phyloP scores from a whole-genome alignment of 208 protist genomes.

The Trypanosomatidae sp. region DNA sequence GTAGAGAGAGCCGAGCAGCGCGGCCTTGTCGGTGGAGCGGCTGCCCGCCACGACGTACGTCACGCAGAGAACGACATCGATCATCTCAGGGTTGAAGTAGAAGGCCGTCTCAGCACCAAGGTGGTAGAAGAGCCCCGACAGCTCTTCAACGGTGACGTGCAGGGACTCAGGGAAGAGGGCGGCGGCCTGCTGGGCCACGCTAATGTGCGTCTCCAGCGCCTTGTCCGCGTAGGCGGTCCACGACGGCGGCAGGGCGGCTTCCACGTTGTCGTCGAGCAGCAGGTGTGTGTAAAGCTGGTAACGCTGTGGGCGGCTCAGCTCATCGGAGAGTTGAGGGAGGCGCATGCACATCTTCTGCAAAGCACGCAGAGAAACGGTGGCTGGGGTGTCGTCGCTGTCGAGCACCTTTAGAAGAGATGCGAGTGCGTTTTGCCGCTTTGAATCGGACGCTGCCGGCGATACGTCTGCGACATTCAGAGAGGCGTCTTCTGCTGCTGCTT shows the following conservation, averaged over 20 bases:
- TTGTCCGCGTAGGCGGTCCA: too few relatives aligned
- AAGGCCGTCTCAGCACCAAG: conserved; percentile 43
- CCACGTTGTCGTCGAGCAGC: too few relatives aligned
- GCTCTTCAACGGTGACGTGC: conserved; percentile 16
- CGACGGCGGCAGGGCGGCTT: too few relatives aligned
- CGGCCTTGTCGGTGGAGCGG: conserved; percentile 8
- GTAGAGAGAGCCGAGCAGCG: conserved; percentile 23
- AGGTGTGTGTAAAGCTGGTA: conserved; percentile 62
- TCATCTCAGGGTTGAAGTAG: conserved; percentile 42
- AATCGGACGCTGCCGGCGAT: too few relatives aligned
- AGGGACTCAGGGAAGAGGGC: conserved; percentile 20
- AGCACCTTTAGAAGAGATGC: conserved; percentile 23
- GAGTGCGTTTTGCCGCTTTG: conserved; percentile 14
- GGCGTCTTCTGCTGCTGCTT: too few relatives aligned
- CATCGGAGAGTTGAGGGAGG: conserved; percentile 50
- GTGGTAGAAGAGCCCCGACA: conserved; percentile 35
- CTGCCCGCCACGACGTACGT: conserved; percentile 37
- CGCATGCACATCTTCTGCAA: conserved; percentile 62
- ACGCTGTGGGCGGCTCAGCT: conserved; percentile 37
- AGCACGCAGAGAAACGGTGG: conserved; percentile 15
- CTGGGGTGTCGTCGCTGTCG: conserved; percentile 5
- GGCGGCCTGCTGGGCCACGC: conserved; percentile 25
- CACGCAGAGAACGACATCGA: conserved; percentile 40
- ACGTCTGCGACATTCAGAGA: too few relatives aligned
- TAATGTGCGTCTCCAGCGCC: conserved; percentile 35